A percentile compares a stretch with the other conserved stretches of the same genome.
Evolutionary conservation across 2,329 filamentous ascomycete species (phyloP).

Genomic region (Penicillium occitanis): DNA sequence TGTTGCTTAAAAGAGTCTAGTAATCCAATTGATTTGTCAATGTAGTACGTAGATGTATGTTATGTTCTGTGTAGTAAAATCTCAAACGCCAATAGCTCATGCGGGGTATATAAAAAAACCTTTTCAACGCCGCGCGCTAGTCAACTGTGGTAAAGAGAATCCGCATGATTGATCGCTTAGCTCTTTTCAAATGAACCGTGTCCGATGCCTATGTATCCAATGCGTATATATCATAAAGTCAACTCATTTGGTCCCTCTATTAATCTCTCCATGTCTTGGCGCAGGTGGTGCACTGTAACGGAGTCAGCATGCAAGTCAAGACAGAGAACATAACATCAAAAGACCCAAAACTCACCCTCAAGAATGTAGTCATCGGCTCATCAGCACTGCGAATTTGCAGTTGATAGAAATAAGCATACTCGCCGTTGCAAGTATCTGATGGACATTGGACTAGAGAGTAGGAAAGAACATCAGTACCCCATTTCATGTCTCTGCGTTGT

Average conservation of each 20-base stretch:
- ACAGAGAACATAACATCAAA: background rate
- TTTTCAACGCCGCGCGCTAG: slow-evolving; percentile 16
- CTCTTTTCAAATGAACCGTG: background rate
- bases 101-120: slow-evolving; percentile 16
- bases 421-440: slow-evolving; percentile 74
- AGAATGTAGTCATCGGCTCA: slow-evolving; percentile 97
- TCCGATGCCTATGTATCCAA: background rate
- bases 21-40: background rate
- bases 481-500: background rate
- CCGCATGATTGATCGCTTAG: background rate
- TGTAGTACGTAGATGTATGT: background rate
- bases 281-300: slow-evolving; percentile 46
- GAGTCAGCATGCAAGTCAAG: background rate
- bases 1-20: background rate
- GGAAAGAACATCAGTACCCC: background rate
- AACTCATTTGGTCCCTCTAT: slow-evolving; percentile 28
- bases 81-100: slow-evolving; percentile 6
- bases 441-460: slow-evolving; percentile 69
- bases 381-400: slow-evolving; percentile 97
- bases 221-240: background rate
- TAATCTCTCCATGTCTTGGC: slow-evolving; percentile 52
- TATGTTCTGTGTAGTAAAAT: background rate
- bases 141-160: background rate
- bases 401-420: slow-evolving; percentile 90
- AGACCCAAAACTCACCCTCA: slow-evolving; percentile 60